Conservation (phyloP, 2,329 filamentous ascomycete genomes). For the Fusarium nelsonii region DNA sequence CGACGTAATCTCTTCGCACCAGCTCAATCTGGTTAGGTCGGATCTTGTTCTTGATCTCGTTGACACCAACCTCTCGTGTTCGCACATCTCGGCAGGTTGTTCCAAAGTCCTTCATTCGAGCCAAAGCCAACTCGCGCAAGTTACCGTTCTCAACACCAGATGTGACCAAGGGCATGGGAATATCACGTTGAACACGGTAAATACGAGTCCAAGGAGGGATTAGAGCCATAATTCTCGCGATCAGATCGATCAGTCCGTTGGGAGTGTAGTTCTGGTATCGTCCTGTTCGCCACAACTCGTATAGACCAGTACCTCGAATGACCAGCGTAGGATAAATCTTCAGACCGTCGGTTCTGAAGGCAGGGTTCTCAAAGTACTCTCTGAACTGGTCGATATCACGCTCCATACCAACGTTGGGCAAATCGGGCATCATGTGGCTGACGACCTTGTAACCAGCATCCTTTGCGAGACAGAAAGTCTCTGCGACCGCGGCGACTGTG, state of each 20-base stretch:
- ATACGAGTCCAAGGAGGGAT: conserved; percentile 98
- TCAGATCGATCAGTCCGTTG: conserved; percentile 94
- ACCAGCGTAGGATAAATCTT: conserved; percentile 99
- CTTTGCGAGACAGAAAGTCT: conserved; percentile 97
- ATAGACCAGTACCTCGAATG: conserved; percentile 94
- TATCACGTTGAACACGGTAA: conserved; percentile 97
- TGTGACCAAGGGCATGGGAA: conserved; percentile 99
- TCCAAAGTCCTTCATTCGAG: conserved; percentile 99
- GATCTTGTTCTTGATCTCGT: conserved; percentile 99
- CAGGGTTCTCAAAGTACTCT: conserved; percentile 97
- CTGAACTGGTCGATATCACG: conserved; percentile 96
- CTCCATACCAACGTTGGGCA: conserved; percentile 98
- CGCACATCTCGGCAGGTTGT: conserved; percentile 96
- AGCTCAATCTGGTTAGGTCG: conserved; percentile 96
- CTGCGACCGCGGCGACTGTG: conserved; percentile 92
- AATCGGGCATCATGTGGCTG: conserved; percentile 99
- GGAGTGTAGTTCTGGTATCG: conserved; percentile 99
- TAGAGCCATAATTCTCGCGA: conserved; percentile 93
- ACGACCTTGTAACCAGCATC: conserved; percentile 99
- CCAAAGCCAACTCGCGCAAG: conserved; percentile 89
- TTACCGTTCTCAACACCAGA: conserved; percentile 99
- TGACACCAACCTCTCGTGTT: conserved; percentile 96
- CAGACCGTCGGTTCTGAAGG: conserved; percentile 93
- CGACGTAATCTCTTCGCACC: conserved; percentile 90
- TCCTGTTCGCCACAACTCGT: conserved; percentile 97